Evolutionary conservation across 768 basidiomycete species (phyloP).

Genomic region (Gyrodon lividus): DNA sequence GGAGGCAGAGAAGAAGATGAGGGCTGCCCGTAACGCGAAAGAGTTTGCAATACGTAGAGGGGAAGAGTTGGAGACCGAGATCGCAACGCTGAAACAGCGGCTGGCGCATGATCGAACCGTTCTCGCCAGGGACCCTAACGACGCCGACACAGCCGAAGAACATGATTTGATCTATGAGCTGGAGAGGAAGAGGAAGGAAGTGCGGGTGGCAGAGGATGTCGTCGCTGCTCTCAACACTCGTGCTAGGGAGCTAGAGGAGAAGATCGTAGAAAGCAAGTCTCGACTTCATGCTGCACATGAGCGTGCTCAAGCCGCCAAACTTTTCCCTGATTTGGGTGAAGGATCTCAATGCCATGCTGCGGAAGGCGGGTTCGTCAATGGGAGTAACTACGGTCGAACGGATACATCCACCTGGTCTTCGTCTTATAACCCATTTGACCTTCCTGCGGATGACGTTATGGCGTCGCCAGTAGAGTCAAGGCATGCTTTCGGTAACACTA

Average conservation of each 20-base stretch:
- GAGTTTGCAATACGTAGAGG: slow-evolving; percentile 61
- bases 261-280: slow-evolving; percentile 60
- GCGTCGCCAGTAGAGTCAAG: slow-evolving; percentile 16
- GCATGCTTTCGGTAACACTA: slow-evolving; percentile 4
- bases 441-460: slow-evolving; percentile 18
- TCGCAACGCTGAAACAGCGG: slow-evolving; percentile 52
- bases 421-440: slow-evolving; percentile 33
- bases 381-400: slow-evolving; percentile 8
- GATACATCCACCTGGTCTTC: slow-evolving; percentile 24
- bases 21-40: slow-evolving; percentile 59
- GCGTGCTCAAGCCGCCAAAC: slow-evolving; percentile 46
- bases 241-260: slow-evolving; percentile 73
- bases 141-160: slow-evolving; percentile 47
- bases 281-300: slow-evolving; percentile 58
- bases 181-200: slow-evolving; percentile 57
- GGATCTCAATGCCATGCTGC: slow-evolving; percentile 2
- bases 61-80: slow-evolving; percentile 60
- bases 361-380: slow-evolving; percentile 7
- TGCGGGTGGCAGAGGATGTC: slow-evolving; percentile 60
- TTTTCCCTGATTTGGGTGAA: slow-evolving; percentile 30
- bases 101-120: slow-evolving; percentile 55
- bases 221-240: slow-evolving; percentile 60
- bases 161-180: slow-evolving; percentile 43
- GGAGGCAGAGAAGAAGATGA: slow-evolving; percentile 88
- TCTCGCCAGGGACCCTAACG: slow-evolving; percentile 43